phyloP scores from a whole-genome alignment of 192 early-diverging fungal species.

The Diversispora epigaea region DNA sequence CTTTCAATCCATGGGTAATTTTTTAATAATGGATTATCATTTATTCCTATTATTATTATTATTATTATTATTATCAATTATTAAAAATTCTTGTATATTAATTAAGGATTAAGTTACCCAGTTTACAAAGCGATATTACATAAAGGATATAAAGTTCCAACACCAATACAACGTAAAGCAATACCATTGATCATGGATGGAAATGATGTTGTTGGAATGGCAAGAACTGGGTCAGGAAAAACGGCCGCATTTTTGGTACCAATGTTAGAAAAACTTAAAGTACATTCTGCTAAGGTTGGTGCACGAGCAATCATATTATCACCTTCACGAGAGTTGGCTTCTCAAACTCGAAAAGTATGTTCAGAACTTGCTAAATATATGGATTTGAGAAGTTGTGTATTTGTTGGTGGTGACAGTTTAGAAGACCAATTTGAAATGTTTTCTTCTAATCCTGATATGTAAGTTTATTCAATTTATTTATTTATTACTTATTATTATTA shows the following conservation, averaged over 20 bases:
- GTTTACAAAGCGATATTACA: slow-evolving; percentile 85
- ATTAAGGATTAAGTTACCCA: slow-evolving; percentile 69
- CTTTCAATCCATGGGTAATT: slow-evolving; percentile 92
- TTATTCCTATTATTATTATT: neutral
- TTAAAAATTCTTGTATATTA: neutral
- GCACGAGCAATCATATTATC: slow-evolving; percentile 82
- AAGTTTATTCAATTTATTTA: slow-evolving; percentile 20
- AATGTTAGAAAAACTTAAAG: slow-evolving; percentile 82
- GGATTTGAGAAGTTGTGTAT: slow-evolving; percentile 80
- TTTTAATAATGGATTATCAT: neutral
- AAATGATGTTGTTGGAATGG: slow-evolving; percentile 96
- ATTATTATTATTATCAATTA: neutral
- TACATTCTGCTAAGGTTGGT: slow-evolving; percentile 81
- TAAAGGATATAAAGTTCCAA: slow-evolving; percentile 97
- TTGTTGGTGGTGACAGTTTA: slow-evolving; percentile 95
- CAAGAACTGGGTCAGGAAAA: slow-evolving; percentile 96
- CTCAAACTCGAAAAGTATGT: slow-evolving; percentile 92
- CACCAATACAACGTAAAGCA: slow-evolving; percentile 94
- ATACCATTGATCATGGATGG: slow-evolving; percentile 92
- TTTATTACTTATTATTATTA: neutral
- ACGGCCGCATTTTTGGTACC: slow-evolving; percentile 95
- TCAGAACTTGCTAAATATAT: slow-evolving; percentile 94
- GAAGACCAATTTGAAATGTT: slow-evolving; percentile 97
- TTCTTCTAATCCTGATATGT: slow-evolving; percentile 93
- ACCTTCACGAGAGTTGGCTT: slow-evolving; percentile 93